Conservation (phyloP, 495 filamentous ascomycete genomes). For the Xylaria longipes region DNA sequence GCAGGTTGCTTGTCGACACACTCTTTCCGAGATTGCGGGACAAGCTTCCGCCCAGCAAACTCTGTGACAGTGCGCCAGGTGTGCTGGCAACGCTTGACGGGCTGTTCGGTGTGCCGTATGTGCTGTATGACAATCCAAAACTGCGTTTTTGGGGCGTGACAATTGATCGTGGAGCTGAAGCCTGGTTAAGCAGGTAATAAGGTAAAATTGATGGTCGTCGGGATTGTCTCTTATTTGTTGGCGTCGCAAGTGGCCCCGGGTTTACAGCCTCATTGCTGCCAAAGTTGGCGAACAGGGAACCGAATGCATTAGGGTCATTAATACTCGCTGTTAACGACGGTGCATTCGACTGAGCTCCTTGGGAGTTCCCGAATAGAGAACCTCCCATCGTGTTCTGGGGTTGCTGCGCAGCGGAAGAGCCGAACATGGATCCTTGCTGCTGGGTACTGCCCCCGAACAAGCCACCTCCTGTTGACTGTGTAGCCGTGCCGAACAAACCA, state of each 20-base stretch:
- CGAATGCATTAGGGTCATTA: conserved; percentile 79
- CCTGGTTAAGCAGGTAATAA: conserved; percentile 86
- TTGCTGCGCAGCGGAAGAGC: conserved; percentile 47
- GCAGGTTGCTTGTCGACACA: conserved; percentile 67
- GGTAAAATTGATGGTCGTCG: conserved; percentile 81
- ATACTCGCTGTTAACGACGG: conserved; percentile 79
- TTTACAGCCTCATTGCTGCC: conserved; percentile 66
- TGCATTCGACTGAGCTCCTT: conserved; percentile 47
- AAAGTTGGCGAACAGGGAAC: conserved; percentile 79
- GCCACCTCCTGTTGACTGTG: conserved; percentile 52
- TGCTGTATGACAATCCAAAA: conserved; percentile 89
- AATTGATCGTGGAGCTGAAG: conserved; percentile 70
- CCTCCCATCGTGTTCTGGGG: conserved; percentile 53
- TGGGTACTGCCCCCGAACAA: conserved; percentile 64
- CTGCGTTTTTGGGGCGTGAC: conserved; percentile 82
- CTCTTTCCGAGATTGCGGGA: conserved; percentile 57
- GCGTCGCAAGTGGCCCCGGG: conserved; percentile 85
- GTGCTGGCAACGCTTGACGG: conserved; percentile 70
- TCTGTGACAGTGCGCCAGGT: conserved; percentile 67
- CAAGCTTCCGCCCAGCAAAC: conserved; percentile 69
- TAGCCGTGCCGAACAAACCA: conserved; percentile 50
- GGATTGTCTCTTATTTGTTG: conserved; percentile 72
- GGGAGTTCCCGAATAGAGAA: conserved; percentile 51
- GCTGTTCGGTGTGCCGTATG: conserved; percentile 81
- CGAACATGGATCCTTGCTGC: conserved; percentile 53